Evolutionary conservation across 2,329 filamentous ascomycete species (phyloP).

Genomic region (Hypoxylon rubiginosum): DNA sequence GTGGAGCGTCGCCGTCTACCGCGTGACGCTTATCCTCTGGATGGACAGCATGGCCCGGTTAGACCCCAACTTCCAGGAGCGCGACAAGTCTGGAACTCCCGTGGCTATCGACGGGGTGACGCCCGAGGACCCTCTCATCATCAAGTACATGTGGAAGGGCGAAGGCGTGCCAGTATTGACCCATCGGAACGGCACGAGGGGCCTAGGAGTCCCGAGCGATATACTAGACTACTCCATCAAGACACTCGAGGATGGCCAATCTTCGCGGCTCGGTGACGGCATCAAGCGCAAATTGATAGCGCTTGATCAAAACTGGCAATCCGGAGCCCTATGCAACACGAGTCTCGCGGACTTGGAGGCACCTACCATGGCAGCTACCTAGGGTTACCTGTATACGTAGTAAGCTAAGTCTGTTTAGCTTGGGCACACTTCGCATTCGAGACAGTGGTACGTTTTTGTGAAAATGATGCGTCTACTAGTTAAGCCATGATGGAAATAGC

Average conservation of each 20-base stretch:
- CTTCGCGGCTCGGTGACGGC: conserved; percentile 60
- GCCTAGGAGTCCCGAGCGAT: conserved; percentile 56
- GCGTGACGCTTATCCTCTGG: conserved; percentile 74
- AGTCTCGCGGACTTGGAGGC: conserved; percentile 13
- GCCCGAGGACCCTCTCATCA: conserved; percentile 56
- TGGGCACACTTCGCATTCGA: no score
- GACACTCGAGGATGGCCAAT: conserved; percentile 57
- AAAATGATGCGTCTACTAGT: no score
- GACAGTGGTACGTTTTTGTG: no score
- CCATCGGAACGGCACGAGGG: conserved; percentile 50
- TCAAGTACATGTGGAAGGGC: conserved; percentile 57
- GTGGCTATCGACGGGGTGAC: conserved; percentile 58
- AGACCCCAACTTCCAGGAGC: conserved; percentile 57
- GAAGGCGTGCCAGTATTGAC: conserved; percentile 56
- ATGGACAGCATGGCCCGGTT: conserved; percentile 69
- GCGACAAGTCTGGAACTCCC: conserved; percentile 32
- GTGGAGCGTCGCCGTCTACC: conserved; percentile 79
- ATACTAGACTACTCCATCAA: conserved; percentile 59
- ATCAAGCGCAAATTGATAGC: conserved; percentile 60
- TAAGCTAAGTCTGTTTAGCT: no score
- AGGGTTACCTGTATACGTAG: no score
- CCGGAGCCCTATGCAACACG: conserved; percentile 40
- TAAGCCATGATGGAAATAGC: no score
- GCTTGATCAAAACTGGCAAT: conserved; percentile 57
- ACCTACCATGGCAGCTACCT: neutral